Percentiles rank a stretch among this genome's conserved stretches.
These are phyloP conservation scores for Hippophae tibetana DNA, from an alignment of 306 rosid genomes.

Conservation along the genomic window DNA sequence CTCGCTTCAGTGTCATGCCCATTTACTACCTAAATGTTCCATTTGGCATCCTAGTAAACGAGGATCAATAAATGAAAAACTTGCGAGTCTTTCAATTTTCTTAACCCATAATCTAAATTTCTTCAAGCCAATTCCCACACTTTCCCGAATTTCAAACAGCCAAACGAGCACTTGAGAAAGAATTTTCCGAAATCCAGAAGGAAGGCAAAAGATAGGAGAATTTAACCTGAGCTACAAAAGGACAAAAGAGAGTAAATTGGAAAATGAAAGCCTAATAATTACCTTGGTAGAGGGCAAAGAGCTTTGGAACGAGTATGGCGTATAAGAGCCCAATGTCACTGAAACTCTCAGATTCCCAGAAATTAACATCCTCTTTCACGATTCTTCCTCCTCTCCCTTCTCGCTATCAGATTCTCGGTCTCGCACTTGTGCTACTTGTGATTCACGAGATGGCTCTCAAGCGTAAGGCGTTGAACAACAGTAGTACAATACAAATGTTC, in stretches of 20 bases:
- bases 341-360: conserved; percentile 66
- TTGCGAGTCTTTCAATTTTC: not conserved
- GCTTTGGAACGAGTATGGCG: conserved; percentile 34
- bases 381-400: not conserved
- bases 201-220: not conserved
- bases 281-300: conserved; percentile 62
- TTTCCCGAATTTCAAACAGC: conserved; percentile 4
- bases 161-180: not conserved
- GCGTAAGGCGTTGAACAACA: too few relatives aligned
- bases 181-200: conserved; percentile 6
- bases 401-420: conserved; percentile 16
- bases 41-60: not conserved
- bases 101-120: conserved; percentile 8
- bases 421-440: conserved; percentile 29
- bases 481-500: too few relatives aligned
- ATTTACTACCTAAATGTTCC: not conserved
- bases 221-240: not conserved
- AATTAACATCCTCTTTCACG: conserved; percentile 42
- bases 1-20: not conserved
- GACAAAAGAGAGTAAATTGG: not conserved
- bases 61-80: not conserved
- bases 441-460: too few relatives aligned
- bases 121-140: conserved; percentile 1
- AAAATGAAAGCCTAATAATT: not conserved
- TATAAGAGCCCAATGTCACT: conserved; percentile 51